These are phyloP conservation scores for Beauveria sp. DNA, from an alignment of 2,329 filamentous ascomycete species.

Conservation along the genomic window DNA sequence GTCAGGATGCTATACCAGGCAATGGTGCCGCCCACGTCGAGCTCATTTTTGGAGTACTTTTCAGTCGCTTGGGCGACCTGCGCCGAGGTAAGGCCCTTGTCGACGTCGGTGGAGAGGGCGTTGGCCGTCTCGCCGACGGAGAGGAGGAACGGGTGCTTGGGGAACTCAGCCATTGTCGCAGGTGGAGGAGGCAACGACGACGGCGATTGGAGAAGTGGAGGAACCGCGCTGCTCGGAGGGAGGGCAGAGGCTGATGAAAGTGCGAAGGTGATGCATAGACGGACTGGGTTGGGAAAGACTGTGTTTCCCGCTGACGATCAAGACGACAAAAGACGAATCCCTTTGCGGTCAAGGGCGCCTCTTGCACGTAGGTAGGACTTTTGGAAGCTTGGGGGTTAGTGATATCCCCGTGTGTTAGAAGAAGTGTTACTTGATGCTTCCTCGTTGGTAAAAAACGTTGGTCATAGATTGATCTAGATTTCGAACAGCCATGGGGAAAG, in stretches of 20 bases:
- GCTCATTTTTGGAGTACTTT: conserved; percentile 60
- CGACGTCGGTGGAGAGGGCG: conserved; percentile 54
- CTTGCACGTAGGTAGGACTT: background rate
- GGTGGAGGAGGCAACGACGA: conserved; percentile 5
- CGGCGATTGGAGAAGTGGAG: background rate
- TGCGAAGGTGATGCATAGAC: conserved; percentile 17
- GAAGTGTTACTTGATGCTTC: background rate
- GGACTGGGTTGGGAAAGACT: background rate
- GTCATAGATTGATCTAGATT: conserved; percentile 1
- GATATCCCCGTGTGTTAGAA: background rate
- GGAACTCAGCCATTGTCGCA: conserved; percentile 34
- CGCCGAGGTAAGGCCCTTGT: conserved; percentile 55
- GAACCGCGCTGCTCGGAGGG: conserved; percentile 14
- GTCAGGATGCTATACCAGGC: conserved; percentile 65
- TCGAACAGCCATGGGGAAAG: background rate
- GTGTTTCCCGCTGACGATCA: background rate
- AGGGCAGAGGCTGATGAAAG: conserved; percentile 12
- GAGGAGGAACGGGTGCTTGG: conserved; percentile 54
- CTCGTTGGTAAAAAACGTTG: background rate
- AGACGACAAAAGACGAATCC: background rate
- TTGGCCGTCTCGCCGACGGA: conserved; percentile 53
- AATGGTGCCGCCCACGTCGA: conserved; percentile 61
- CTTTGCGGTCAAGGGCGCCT: background rate
- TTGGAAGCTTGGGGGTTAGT: background rate
- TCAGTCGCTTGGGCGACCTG: conserved; percentile 53